Evolutionary conservation across 352 stramenopile genomes (phyloP), one percentile per base, ranked within the genome.

Genomic region (Phytophthora sp.): DNA sequence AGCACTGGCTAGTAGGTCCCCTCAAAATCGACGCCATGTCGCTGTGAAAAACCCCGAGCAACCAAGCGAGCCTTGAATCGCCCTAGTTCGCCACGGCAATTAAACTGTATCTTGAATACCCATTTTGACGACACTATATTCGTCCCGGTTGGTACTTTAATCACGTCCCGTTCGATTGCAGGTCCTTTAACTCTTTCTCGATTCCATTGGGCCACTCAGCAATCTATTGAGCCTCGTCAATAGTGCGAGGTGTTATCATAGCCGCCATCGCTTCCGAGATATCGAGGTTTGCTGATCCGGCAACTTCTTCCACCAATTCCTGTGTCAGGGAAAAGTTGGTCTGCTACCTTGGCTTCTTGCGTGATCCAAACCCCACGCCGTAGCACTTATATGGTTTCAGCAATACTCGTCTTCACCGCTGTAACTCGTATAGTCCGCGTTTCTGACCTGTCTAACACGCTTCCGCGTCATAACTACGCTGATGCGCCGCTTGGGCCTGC

Each of bases 91-190:
- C 57, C 71, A 33, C 68, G 27, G 31, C 52, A 49, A 9, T 77
- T 65, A 9, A 45, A 41, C 20, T 65, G 69, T 15, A 69, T 58
- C 41, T 70, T 71, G 49, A 77, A 75, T 21, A 74, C 68, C 63
- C 63, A 79, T 38, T 70, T 57, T 1, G 42, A 51, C 3, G 42
- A 51, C 9, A 51, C 42, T 13, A 35, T 21, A 13, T 51, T 35
- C n/a, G 9, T 8, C 29, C 39, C 39, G 11, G 39, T 20, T 6
- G 39, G 39, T 4, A 24, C n/a, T 2, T 51, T 51, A 11, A 51
- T 5, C 42, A 51, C 4, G 5, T 35, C 23, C 42, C 42, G 8
- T 51, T 51, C 3, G 42, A 23, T 7, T 35, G 42, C 4, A 51
- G 42, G 3, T 51, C 42, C 9, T 7, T 51, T 0, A 51, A 11